Percentiles rank a stretch among this genome's conserved stretches.
These are phyloP conservation scores for Vitis riparia DNA, from an alignment of 164 flowering plant species.

Conservation along the genomic window DNA sequence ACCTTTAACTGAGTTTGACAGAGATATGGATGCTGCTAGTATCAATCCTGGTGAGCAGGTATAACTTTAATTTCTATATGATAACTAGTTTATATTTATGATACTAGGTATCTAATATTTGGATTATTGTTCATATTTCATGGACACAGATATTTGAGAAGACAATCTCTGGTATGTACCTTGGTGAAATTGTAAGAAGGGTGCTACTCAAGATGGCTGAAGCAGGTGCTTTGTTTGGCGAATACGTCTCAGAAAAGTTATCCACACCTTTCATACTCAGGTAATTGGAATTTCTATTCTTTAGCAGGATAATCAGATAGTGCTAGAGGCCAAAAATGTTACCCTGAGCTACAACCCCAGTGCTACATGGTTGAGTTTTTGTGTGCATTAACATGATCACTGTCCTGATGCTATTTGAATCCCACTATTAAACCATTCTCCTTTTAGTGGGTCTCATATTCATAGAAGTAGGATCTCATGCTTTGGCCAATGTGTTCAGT, in stretches of 20 bases:
- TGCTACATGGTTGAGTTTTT: too few species aligned
- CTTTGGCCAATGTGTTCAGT: not conserved
- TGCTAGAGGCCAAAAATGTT: not conserved
- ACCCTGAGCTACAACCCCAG: not conserved
- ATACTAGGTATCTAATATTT: not conserved
- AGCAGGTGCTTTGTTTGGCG: constrained; percentile 56
- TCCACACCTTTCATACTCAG: constrained; percentile 62
- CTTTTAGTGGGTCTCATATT: not conserved
- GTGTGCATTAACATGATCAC: not conserved
- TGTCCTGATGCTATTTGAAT: not conserved
- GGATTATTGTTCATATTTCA: not conserved
- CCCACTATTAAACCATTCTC: not conserved
- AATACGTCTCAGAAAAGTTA: constrained; percentile 50
- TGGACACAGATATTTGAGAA: constrained; percentile 74
- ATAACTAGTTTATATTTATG: not conserved
- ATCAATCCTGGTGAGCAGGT: constrained; percentile 93
- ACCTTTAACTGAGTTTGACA: constrained; percentile 72
- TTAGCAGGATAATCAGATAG: not conserved
- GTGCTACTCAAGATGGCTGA: constrained; percentile 68
- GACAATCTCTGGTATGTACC: constrained; percentile 93
- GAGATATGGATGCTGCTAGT: constrained; percentile 83
- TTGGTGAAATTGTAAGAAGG: constrained; percentile 81
- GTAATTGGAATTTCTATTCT: constrained; percentile 29
- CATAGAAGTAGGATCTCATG: not conserved
- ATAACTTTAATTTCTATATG: not conserved